Conservation (phyloP, 2,329 filamentous ascomycete genomes). For the Colletotrichum spaethianum region DNA sequence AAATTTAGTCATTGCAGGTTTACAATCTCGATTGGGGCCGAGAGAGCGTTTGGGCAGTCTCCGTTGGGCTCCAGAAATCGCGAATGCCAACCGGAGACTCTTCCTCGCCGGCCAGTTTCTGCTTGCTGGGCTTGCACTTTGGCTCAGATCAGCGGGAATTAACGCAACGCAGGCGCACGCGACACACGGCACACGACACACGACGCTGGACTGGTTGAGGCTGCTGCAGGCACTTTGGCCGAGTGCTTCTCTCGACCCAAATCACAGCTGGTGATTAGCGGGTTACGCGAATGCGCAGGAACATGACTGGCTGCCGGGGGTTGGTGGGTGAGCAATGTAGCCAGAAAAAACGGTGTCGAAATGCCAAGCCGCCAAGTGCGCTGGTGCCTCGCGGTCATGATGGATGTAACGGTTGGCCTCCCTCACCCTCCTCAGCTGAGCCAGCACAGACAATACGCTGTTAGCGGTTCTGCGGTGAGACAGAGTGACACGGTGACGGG, state of each 20-base stretch:
- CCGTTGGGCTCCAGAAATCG: slow-evolving; percentile 2
- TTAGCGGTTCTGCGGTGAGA: slow-evolving; percentile 24
- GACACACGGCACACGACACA: slow-evolving; percentile 14
- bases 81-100: neutral
- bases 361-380: slow-evolving; percentile 36
- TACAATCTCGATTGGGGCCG: slow-evolving; percentile 36
- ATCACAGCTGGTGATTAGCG: neutral
- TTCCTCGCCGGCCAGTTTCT: neutral
- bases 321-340: slow-evolving; percentile 5
- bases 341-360: slow-evolving; percentile 34
- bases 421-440: slow-evolving; percentile 4
- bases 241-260: slow-evolving; percentile 1
- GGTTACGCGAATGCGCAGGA: slow-evolving; percentile 29
- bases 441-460: slow-evolving; percentile 14
- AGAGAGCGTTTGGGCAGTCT: slow-evolving; percentile 17
- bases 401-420: neutral
- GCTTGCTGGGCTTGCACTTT: slow-evolving; percentile 22
- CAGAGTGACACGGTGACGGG: slow-evolving; percentile 28
- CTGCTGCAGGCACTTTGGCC: slow-evolving; percentile 28
- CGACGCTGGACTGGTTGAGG: slow-evolving; percentile 25
- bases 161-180: slow-evolving; percentile 8
- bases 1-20: slow-evolving; percentile 26
- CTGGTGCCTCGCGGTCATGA: slow-evolving; percentile 28
- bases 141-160: slow-evolving; percentile 27
- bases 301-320: slow-evolving; percentile 23